Evolutionary conservation across 805 yeast species (phyloP), one percentile per base, ranked within the genome.

Genomic region (Suhomyces prunicola): DNA sequence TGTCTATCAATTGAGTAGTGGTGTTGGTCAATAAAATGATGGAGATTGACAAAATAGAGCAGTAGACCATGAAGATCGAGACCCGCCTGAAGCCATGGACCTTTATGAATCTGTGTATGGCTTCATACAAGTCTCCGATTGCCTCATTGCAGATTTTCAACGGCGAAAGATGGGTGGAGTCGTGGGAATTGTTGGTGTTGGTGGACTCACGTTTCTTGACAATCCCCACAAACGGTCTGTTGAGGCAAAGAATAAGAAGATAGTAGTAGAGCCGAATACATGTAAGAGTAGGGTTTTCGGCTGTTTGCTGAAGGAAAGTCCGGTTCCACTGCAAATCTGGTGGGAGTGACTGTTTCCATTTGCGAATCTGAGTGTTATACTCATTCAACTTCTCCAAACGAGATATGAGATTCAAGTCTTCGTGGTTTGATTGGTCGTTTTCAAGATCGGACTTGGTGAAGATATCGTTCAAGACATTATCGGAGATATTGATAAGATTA

Each of bases 221-320:
- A 36, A 74, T 60, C 3, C 81, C 84, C 41, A 83, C 76, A 58
- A 84, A 83, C 2, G 87, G 87, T 42, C 85, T 71, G 60, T 84
- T 84, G 50, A 84, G 73, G 52, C 87, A 83, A n/a, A 84, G 68
- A 15, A 80, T 65, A 1, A 82, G 77, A 45, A 84, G 77, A 60
- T 84, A 84, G 62, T 84, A 84, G 59, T 81, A 82, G 59, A 80
- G 82, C 60, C 82, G 71, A 46, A 83, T 78, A 47, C 80, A 73
- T 44, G 82, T 73, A 19, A 75, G 69, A 0, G 84, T 81, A 0
- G 87, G 86, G 57, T 82, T 83, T 44, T 76, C 76, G 10, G 82
- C 80, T 15, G 74, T 67, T 47, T 64, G 63, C 42, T 63, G 64
- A 36, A 84, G 66, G n/a, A 66, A 62, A 2, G 65, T 61, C 40